Percentiles rank a stretch among this genome's conserved stretches.
phyloP scores from a whole-genome alignment of 2,329 filamentous ascomycete genomes.

The Macroventuria anomochaeta region DNA sequence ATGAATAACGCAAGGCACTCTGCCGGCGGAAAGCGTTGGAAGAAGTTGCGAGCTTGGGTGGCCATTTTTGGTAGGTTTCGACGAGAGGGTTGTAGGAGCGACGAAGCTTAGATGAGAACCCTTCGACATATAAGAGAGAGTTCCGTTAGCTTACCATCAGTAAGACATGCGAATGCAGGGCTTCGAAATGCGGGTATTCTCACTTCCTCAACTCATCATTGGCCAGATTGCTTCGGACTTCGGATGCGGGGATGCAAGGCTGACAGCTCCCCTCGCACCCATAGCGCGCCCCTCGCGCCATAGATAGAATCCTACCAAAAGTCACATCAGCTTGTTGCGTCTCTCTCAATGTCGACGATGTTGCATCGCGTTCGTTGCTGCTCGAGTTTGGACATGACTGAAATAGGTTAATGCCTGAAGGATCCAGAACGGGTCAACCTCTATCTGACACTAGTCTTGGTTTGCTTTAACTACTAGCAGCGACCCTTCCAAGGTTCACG shows the following conservation, averaged over 20 bases:
- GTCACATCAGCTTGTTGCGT: too few relatives aligned
- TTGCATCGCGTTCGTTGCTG: too few relatives aligned
- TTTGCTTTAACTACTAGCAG: too few relatives aligned
- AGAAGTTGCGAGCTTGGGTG: slow-evolving; percentile 24
- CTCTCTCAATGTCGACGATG: too few relatives aligned
- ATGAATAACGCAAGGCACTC: slow-evolving; percentile 35
- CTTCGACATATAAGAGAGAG: not conserved
- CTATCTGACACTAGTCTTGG: too few relatives aligned
- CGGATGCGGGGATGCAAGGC: slow-evolving; percentile 16
- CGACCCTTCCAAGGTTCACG: too few relatives aligned
- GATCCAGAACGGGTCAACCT: too few relatives aligned
- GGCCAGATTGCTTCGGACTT: slow-evolving; percentile 13
- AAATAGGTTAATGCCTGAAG: too few relatives aligned
- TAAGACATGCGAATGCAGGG: not conserved
- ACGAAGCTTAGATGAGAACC: too few relatives aligned
- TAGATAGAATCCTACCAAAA: not conserved
- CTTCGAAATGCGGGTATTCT: not conserved
- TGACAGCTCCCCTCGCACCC: not conserved
- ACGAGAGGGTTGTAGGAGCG: not conserved
- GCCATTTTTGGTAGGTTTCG: slow-evolving; percentile 19
- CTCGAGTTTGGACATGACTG: too few relatives aligned
- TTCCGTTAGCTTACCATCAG: not conserved
- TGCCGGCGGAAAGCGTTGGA: slow-evolving; percentile 29
- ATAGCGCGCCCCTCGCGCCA: not conserved
- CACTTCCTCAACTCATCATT: not conserved